Percentiles rank a stretch among this genome's conserved stretches.
Conservation (phyloP, 73 alveolate genomes). For the Urostyla sp. region DNA sequence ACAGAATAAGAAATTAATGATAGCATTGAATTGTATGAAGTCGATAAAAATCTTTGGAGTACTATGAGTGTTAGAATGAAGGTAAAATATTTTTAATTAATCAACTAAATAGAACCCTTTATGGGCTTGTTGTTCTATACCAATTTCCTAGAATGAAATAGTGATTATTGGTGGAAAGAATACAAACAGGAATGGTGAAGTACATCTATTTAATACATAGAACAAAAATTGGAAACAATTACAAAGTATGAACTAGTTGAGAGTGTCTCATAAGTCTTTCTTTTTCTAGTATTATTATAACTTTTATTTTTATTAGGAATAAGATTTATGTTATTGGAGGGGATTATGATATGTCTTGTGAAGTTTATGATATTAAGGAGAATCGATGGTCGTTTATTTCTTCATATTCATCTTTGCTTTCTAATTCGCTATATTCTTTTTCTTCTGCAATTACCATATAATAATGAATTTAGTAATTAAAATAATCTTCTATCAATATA, state of each 20-base stretch:
- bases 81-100: not conserved
- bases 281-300: slow-evolving; percentile 27
- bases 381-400: not conserved
- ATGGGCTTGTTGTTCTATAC: slow-evolving; percentile 58
- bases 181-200: slow-evolving; percentile 60
- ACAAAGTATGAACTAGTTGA: slow-evolving; percentile 47
- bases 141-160: slow-evolving; percentile 53
- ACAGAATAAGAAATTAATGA: slow-evolving; percentile 56
- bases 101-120: slow-evolving; percentile 15
- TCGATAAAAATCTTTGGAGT: slow-evolving; percentile 42
- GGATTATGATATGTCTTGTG: not conserved
- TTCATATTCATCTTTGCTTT: not conserved
- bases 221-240: slow-evolving; percentile 49
- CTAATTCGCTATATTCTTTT: not conserved
- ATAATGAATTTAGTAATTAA: too few relatives aligned
- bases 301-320: too few relatives aligned
- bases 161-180: slow-evolving; percentile 58
- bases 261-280: slow-evolving; percentile 43
- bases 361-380: not conserved
- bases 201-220: slow-evolving; percentile 41
- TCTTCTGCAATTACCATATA: not conserved
- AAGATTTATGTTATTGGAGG: not conserved
- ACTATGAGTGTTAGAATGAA: slow-evolving; percentile 41
- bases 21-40: slow-evolving; percentile 46
- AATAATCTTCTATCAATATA: too few relatives aligned